Percentiles rank a stretch among this genome's conserved stretches.
Conservation (phyloP, 768 basidiomycete genomes). For the Tephrocybe rancida region DNA sequence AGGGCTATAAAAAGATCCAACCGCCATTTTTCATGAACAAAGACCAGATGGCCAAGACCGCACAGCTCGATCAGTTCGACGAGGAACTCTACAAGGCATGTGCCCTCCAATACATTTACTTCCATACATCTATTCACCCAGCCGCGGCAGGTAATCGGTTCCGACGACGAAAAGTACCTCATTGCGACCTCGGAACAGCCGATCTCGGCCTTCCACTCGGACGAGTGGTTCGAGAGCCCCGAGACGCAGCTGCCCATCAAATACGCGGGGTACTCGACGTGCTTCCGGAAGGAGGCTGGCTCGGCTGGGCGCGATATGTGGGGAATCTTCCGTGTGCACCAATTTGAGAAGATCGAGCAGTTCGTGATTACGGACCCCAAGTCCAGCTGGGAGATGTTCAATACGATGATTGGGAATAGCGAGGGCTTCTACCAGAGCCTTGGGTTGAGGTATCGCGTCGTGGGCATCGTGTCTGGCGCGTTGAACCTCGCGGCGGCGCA, state of each 20-base stretch:
- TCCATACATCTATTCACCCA: background rate
- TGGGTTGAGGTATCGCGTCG: constrained; percentile 88
- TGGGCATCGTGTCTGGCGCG: constrained; percentile 94
- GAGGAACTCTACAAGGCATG: constrained; percentile 94
- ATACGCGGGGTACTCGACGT: constrained; percentile 90
- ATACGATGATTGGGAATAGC: constrained; percentile 85
- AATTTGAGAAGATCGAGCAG: constrained; percentile 99
- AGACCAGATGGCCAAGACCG: constrained; percentile 96
- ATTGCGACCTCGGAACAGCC: constrained; percentile 99
- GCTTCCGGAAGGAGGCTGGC: constrained; percentile 99
- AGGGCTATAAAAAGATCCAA: constrained; percentile 90
- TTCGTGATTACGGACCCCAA: constrained; percentile 95
- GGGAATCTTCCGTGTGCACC: constrained; percentile 99
- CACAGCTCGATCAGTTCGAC: constrained; percentile 97
- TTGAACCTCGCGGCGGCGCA: constrained; percentile 96
- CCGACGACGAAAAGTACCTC: constrained; percentile 96
- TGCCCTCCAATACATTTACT: background rate
- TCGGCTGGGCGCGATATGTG: constrained; percentile 98
- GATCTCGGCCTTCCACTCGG: constrained; percentile 92
- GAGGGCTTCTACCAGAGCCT: constrained; percentile 98
- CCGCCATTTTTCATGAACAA: constrained; percentile 99
- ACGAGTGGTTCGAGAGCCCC: constrained; percentile 97
- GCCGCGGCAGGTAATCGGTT: constrained; percentile 86
- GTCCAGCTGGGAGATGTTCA: constrained; percentile 93
- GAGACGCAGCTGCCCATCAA: constrained; percentile 89